Evolutionary conservation across 1,284 basidiomycete species (phyloP), one percentile per base, ranked within the genome.

Genomic region (Leccinum brunneo-olivaceum): DNA sequence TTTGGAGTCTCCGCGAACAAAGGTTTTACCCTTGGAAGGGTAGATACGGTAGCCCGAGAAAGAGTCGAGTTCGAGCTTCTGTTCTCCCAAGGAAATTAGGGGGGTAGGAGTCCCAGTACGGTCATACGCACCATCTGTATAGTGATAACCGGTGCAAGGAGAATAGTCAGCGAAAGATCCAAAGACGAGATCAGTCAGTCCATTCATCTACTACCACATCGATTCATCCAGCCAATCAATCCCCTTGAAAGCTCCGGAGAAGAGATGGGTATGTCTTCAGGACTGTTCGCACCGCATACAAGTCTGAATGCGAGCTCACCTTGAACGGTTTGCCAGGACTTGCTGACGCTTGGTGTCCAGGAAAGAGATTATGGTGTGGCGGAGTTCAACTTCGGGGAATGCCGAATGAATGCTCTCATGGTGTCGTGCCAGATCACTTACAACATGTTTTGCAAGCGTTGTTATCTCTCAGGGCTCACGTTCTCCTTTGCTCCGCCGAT

Each of bases 21-120:
- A 96, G 58, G 92, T 81, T 67, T 89, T 90, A 65, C 93, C 93
- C 86, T 86, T 92, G 71, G 80, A 81, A 58, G 93, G 93, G 81
- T 96, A 97, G 77, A 97, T 93, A 68, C 87, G 87, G 79, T 77
- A 91, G 62, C 90, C 90, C 61, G 90, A 93, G 79, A 96, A 96
- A 53, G 85, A 85, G 77, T 95, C 94, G 72, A 90, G 87, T 74
- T 97, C 93, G 75, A 94, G 81, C 82, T 95, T 95, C 93, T 94
- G 72, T 58, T 68, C 70, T 74, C 73, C 49, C 43, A 30, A 32
- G 42, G 51, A 45, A 49, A 45, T 24, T n/a, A 6, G 33, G 46
- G 66, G 32, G 63, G 41, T 18, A 28, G 18, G 16, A 2, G 21
- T 42, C 32, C n/a, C 9, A 25, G 6, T 5, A 25, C 5, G 18